Base-by-base conservation (phyloP, 2,329 filamentous ascomycete species). In the Clonostachys byssicola region DNA sequence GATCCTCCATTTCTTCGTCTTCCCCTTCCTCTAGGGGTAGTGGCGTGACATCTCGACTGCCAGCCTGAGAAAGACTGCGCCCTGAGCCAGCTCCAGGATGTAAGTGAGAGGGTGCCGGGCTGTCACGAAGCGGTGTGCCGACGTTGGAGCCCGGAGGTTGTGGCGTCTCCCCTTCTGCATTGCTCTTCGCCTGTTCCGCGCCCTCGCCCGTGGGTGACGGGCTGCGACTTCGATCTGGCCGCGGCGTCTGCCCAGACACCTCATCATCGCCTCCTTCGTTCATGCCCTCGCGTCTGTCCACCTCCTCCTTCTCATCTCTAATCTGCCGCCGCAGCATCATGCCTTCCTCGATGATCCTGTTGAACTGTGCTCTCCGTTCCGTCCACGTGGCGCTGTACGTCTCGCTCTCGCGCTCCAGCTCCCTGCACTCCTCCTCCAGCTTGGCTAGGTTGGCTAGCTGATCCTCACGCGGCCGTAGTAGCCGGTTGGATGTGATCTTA, bases 301-400 rank as follows among this genome's bases (percentile, higher is more conserved):
- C 89, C 67, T 96, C 91, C 64, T 96, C 92, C 70, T 96, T 95
- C 74, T 96, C 92, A 60, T 96, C 92, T 51, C 91, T 84, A 60
- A 97, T 96, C 63, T 95, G 77, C 43, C 89, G 78, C 49, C 92
- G 76, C 64, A 97, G 77, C 53, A 89, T 78, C 80, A 88, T 88
- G n/a, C 90, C 90, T 71, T 96, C 92, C 50, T 92, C 88, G 62
- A 96, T 88, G 58, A 97, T 92, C 47, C 83, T 80, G 49, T 86
- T 88, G 65, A 96, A 96, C 67, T 96, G 90, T 56, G 90, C 88
- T 52, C 87, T 76, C 38, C 92, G 78, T 67, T 95, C 91, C 40
- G 80, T 75, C 92, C 92, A 96, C 1, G 89, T 94, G 53, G 77
- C 80, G 43, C 83, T 86, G 63, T 95, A 95, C 36, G 88, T 85